A percentile compares a stretch with the other conserved stretches of the same genome.
phyloP scores from a whole-genome alignment of 768 basidiomycete species.

The Lyophyllum decastes region DNA sequence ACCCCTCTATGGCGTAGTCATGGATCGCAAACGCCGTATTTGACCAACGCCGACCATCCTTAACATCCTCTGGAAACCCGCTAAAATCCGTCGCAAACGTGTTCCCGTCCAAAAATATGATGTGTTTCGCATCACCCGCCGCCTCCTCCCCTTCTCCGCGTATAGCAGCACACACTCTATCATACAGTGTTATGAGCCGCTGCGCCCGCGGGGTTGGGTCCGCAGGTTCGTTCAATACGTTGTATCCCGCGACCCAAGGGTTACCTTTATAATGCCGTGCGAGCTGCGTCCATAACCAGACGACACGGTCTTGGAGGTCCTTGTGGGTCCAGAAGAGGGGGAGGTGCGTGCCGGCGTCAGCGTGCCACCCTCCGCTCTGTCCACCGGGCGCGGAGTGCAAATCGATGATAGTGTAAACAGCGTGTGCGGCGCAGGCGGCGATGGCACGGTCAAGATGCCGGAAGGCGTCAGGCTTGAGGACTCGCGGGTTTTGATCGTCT shows the following conservation, averaged over 20 bases:
- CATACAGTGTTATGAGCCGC: constrained; percentile 70
- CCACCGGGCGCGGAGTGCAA: constrained; percentile 77
- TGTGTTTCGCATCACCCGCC: constrained; percentile 65
- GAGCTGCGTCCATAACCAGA: constrained; percentile 78
- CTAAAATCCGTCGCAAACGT: constrained; percentile 79
- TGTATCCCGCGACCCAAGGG: constrained; percentile 84
- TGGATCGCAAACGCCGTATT: constrained; percentile 80
- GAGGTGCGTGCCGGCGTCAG: constrained; percentile 70
- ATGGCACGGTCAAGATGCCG: constrained; percentile 82
- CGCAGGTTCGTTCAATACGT: constrained; percentile 80
- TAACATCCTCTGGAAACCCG: constrained; percentile 56
- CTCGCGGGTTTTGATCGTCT: constrained; percentile 77
- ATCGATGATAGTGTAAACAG: constrained; percentile 80
- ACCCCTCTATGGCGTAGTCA: constrained; percentile 73
- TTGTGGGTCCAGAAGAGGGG: constrained; percentile 80
- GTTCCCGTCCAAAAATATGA: constrained; percentile 84
- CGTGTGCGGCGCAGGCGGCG: constrained; percentile 68
- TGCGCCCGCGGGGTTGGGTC: constrained; percentile 60
- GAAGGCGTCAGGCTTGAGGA: constrained; percentile 75
- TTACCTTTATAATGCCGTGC: constrained; percentile 75
- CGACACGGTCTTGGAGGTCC: constrained; percentile 78
- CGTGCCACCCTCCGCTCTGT: constrained; percentile 78
- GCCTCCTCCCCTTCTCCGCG: constrained; percentile 44
- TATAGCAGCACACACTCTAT: constrained; percentile 68
- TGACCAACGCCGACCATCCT: constrained; percentile 54